Percentiles rank a stretch among this genome's conserved stretches.
Conservation (phyloP, 495 filamentous ascomycete genomes). For the Aspergillus sclerotioniger region DNA sequence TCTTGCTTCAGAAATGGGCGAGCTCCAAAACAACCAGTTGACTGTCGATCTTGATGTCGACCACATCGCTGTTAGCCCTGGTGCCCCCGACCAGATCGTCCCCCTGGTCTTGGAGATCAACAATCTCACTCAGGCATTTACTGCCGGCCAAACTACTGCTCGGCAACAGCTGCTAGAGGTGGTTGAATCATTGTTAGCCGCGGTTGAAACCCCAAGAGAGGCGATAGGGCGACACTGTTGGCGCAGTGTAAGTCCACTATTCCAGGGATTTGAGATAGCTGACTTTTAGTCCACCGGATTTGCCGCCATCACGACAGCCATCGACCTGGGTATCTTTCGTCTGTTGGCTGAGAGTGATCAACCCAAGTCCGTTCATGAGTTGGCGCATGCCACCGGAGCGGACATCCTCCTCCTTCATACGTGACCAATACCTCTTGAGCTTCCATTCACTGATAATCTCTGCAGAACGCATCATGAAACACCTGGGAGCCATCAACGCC, state of each 20-base stretch:
- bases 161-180: conserved; percentile 11
- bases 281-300: neutral
- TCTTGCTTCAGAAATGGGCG: too few species aligned
- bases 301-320: conserved; percentile 1
- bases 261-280: neutral
- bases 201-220: conserved; percentile 13
- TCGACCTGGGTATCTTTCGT: conserved; percentile 3
- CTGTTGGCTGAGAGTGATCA: neutral
- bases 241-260: neutral
- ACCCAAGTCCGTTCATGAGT: conserved; percentile 1
- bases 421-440: too few species aligned
- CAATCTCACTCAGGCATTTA: neutral
- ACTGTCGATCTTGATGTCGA: neutral
- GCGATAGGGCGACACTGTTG: conserved; percentile 7
- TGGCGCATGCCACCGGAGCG: neutral
- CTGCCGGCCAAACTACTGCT: neutral
- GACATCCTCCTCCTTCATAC: neutral
- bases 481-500: conserved; percentile 44
- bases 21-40: too few species aligned
- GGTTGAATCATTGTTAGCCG: neutral
- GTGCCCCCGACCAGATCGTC: neutral
- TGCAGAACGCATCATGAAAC: conserved; percentile 35
- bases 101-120: neutral
- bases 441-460: too few species aligned
- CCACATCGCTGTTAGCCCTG: neutral